Base-by-base conservation (phyloP, 2,329 filamentous ascomycete species). In the Epichloe hybrida region DNA sequence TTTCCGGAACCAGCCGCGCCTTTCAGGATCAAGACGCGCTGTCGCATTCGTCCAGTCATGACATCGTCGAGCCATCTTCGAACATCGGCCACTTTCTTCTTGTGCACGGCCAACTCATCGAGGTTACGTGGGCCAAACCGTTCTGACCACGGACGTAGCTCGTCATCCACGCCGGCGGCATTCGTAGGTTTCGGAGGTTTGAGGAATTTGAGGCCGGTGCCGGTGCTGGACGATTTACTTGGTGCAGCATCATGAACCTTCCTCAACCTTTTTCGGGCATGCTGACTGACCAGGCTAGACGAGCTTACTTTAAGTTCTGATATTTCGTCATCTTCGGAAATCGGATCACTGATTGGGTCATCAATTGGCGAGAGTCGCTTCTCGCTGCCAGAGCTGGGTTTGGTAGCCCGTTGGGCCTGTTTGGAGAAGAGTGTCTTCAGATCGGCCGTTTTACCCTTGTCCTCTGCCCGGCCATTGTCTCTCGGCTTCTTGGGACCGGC, bases 1-100 rank as follows among this genome's bases (percentile, higher is more conserved):
- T 98, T 98, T 34, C 88, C 93, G 36, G 87, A 86, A 20, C 93
- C 93, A 41, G 93, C 90, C 36, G 89, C 82, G 11, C 93, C 93
- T 66, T 94, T 95, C 42, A 98, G 72, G 31, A 98, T 74, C 52
- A 96, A 75, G 52, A 96, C 63, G 53, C 86, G 79, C 71, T 95
- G 81, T 53, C 78, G 73, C 65, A 78, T 68, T 38, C 72, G 72
- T 15, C 87, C 86, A 27, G 68, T 65, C 54, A 88, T 77, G 17
- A 88, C 86, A 61, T 83, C 79, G 42, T 86, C 80, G 36, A 98
- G 70, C 90, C 93, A 97, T 52, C 70, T 75, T 52, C 82, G 79
- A 44, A 97, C 90, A 67, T 97, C 90, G 2, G 80, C 70, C 5
- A 97, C 86, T 66, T 98, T 98, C 59, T 80, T 93, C 71, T 94